phyloP scores from a whole-genome alignment of 768 basidiomycete species.

The Tricholoma furcatifolium region DNA sequence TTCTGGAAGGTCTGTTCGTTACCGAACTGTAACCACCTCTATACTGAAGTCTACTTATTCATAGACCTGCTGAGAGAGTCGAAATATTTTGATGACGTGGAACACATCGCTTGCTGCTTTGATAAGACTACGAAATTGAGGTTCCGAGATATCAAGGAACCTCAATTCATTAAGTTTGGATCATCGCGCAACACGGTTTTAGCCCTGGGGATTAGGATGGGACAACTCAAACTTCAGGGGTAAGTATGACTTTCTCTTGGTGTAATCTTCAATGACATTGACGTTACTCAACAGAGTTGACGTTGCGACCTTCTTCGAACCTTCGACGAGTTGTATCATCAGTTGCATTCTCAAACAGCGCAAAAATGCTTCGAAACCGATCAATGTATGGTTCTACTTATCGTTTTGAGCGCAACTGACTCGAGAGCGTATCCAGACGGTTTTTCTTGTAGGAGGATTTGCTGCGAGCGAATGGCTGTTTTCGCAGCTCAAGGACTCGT shows the following conservation, averaged over 20 bases:
- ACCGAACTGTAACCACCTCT: background rate
- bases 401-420: background rate
- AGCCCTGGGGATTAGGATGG: slow-evolving; percentile 38
- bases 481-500: slow-evolving; percentile 32
- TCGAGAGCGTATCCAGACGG: slow-evolving; percentile 20
- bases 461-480: slow-evolving; percentile 51
- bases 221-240: slow-evolving; percentile 43
- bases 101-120: slow-evolving; percentile 39
- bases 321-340: slow-evolving; percentile 22
- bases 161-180: slow-evolving; percentile 46
- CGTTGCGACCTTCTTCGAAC: slow-evolving; percentile 27
- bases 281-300: slow-evolving; percentile 12
- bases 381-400: background rate
- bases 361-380: slow-evolving; percentile 4
- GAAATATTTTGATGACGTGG: slow-evolving; percentile 37
- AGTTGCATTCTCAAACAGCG: slow-evolving; percentile 17
- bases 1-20: slow-evolving; percentile 31
- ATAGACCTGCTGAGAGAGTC: slow-evolving; percentile 40
- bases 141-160: slow-evolving; percentile 33
- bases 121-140: slow-evolving; percentile 45
- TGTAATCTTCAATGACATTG: background rate
- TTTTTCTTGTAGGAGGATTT: slow-evolving; percentile 55
- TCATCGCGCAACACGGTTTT: slow-evolving; percentile 37
- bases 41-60: background rate
- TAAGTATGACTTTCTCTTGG: slow-evolving; percentile 10